Evolutionary conservation across 331 rosid genomes (phyloP), one percentile per base, ranked within the genome.

Genomic region (Arachis monticola): DNA sequence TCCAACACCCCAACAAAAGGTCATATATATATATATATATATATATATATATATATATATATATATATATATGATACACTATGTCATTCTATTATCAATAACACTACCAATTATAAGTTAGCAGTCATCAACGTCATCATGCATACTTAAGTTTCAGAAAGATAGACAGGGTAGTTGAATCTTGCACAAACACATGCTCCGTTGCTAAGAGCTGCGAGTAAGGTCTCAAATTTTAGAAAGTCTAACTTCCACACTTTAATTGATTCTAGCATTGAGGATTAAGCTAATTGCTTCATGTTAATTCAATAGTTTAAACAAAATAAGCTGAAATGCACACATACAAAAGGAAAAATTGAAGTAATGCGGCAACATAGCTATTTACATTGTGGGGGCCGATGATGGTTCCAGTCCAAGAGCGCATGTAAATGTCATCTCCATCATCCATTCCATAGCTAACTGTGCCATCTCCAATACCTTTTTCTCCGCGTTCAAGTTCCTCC

Each of bases 401-500:
- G 83, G 99, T 95, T 79, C 99, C 99, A 67, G 99, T 95, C 99
- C 99, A 95, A 69, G 99, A 95, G 76, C 98, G 98, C 99, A 95
- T 95, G 87, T 90, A 92, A 80, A 95, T 95, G 83, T 95, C 99
- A 76, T 95, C 99, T 57, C 99, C 98, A 6, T 95, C 99, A 22
- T 95, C 99, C 99, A 95, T 95, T 58, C 99, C 99, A 79, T 95
- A 95, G 85, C 99, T 95, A 52, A 95, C 99, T 40, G 98, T 90
- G 77, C 96, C 97, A 72, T 92, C 97, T 55, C 97, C 97, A 63
- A 92, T 92, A 2, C 97, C 97, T 60, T 92, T 92, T 78, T 92
- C 97, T 56, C 97, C 97, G 0, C 97, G 88, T 82, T 92, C 97
- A 69, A 92, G 96, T 63, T 92, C 97, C 91, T 92, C 97, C 86